Conservation (phyloP, 2,329 filamentous ascomycete species). For the Talaromyces sp. region DNA sequence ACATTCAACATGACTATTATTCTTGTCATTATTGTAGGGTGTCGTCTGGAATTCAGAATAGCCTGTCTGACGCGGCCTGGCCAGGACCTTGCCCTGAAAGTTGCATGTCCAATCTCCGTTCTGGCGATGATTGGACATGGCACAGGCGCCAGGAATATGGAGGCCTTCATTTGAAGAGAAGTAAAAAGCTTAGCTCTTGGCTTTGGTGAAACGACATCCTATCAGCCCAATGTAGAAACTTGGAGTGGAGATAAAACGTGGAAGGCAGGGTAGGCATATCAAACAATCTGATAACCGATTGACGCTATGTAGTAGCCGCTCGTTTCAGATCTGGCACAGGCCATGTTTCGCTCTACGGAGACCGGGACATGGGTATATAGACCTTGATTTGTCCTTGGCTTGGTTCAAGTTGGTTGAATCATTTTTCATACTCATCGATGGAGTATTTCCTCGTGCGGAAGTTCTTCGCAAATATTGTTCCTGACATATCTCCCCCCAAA, state of each 20-base stretch:
- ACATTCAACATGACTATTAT: background rate
- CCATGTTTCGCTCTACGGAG: background rate
- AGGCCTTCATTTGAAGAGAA: background rate
- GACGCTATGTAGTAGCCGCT: conserved; percentile 7
- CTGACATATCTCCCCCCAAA: background rate
- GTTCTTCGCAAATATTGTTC: background rate
- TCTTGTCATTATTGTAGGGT: background rate
- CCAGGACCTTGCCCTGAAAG: background rate
- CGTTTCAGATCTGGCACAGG: conserved; percentile 13
- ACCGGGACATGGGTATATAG: background rate
- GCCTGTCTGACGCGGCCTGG: background rate
- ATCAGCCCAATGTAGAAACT: background rate
- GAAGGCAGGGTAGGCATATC: background rate
- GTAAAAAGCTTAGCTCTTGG: background rate
- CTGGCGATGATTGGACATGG: background rate
- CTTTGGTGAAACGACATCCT: background rate
- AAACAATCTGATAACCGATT: background rate
- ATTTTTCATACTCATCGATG: background rate
- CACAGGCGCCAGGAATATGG: conserved; percentile 2
- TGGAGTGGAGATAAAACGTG: background rate
- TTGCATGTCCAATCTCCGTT: conserved; percentile 7
- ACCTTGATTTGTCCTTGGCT: background rate
- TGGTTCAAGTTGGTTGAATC: background rate
- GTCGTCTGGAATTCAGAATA: background rate
- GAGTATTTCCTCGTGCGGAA: background rate